These are phyloP conservation scores for Ceratopteris richardii DNA, from an alignment of 75 land plant species.

Conservation along the genomic window DNA sequence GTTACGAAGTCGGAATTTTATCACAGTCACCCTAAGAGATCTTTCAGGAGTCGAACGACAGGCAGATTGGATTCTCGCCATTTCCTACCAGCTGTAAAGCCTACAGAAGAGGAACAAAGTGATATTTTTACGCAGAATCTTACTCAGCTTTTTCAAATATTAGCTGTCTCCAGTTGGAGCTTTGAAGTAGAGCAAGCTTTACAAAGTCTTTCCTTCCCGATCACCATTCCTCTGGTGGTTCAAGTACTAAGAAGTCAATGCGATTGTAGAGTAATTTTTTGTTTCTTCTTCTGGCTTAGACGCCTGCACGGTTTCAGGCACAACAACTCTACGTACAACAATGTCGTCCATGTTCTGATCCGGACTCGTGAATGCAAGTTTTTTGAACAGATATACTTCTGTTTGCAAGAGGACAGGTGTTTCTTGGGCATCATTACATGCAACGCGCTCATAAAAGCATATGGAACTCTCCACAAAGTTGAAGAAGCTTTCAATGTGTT, in stretches of 20 bases:
- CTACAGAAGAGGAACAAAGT: too few species aligned
- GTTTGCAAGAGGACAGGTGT: background rate
- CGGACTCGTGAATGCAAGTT: background rate
- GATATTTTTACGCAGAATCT: too few species aligned
- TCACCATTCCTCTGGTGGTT: background rate
- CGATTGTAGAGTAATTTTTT: background rate
- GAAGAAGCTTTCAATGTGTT: constrained; percentile 5
- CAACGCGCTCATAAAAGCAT: background rate
- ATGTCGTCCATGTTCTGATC: background rate
- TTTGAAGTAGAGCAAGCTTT: background rate
- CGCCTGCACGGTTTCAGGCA: background rate
- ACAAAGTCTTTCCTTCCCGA: background rate
- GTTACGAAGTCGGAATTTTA: too few species aligned
- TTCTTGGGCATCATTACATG: constrained; percentile 2
- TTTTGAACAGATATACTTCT: background rate
- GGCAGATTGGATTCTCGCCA: too few species aligned
- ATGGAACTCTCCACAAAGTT: constrained; percentile 1
- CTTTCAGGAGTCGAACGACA: too few species aligned
- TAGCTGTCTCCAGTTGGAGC: background rate
- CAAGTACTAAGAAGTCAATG: background rate
- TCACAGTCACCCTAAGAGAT: too few species aligned
- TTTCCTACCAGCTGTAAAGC: too few species aligned
- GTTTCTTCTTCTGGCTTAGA: constrained; percentile 5
- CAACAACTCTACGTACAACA: constrained; percentile 6
- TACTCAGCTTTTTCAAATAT: too few species aligned